Evolutionary conservation across 169 alveolate species (phyloP).

Genomic region (Perkinsus marinus): DNA sequence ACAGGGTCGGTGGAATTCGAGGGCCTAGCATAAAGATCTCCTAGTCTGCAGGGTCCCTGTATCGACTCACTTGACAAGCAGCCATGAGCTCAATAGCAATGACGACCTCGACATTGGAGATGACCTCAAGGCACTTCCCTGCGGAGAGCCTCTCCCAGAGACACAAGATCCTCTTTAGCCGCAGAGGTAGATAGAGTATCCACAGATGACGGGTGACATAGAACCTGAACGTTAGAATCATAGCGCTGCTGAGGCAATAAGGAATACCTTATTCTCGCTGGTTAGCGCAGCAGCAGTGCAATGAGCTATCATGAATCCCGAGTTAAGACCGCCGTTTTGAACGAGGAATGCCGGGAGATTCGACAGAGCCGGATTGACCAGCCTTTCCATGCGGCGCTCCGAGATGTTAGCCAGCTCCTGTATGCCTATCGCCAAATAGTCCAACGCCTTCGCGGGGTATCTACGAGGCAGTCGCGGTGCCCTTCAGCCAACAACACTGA

Average conservation of each 20-base stretch:
- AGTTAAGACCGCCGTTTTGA: conserved; percentile 29
- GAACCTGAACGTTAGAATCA: neutral
- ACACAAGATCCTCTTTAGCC: conserved; percentile 47
- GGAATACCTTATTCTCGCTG: conserved; percentile 43
- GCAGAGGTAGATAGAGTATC: conserved; percentile 44
- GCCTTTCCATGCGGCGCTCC: conserved; percentile 19
- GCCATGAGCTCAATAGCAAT: conserved; percentile 43
- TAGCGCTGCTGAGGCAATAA: too few relatives aligned
- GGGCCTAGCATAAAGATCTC: conserved; percentile 7
- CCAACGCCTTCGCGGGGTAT: conserved; percentile 35
- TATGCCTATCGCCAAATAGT: conserved; percentile 17
- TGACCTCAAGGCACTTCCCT: conserved; percentile 24
- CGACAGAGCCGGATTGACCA: conserved; percentile 17
- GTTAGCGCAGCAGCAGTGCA: conserved; percentile 40
- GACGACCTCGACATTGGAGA: conserved; percentile 23
- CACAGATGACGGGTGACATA: conserved; percentile 43
- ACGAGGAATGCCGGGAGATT: conserved; percentile 34
- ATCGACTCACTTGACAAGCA: neutral
- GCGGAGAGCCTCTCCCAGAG: conserved; percentile 47
- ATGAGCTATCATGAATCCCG: conserved; percentile 43
- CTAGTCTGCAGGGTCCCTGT: neutral
- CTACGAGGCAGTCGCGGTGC: neutral
- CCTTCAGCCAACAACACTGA: neutral
- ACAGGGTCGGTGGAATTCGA: conserved; percentile 14
- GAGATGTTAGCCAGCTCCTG: conserved; percentile 33